These are phyloP conservation scores for Fusarium chlamydosporum DNA, from an alignment of 2,329 filamentous ascomycete genomes.

Conservation along the genomic window DNA sequence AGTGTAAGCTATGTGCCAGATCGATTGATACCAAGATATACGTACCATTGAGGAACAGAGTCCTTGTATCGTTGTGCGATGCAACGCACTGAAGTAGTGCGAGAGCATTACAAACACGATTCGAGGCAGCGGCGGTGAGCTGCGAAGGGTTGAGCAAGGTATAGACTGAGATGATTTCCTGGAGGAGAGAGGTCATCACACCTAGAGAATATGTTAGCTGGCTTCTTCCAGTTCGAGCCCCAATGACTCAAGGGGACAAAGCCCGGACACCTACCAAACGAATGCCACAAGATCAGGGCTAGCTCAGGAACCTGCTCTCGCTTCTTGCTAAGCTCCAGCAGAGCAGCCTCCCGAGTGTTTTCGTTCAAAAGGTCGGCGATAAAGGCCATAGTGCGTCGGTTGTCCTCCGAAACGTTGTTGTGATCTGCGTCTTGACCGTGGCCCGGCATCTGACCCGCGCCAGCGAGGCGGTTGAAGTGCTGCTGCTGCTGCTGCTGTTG, in stretches of 20 bases:
- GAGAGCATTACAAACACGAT: constrained; percentile 96
- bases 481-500: constrained; percentile 69
- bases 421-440: constrained; percentile 70
- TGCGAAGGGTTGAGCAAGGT: constrained; percentile 96
- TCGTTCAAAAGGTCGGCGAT: constrained; percentile 93
- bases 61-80: constrained; percentile 95
- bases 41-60: constrained; percentile 91
- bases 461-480: constrained; percentile 80
- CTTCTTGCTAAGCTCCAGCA: constrained; percentile 98
- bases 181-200: constrained; percentile 96
- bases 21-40: constrained; percentile 12
- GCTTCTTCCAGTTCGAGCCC: constrained; percentile 22
- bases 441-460: constrained; percentile 59
- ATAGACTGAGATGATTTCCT: constrained; percentile 99
- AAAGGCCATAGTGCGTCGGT: constrained; percentile 90
- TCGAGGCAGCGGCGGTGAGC: constrained; percentile 96
- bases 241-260: constrained; percentile 21
- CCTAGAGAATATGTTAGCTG: constrained; percentile 65
- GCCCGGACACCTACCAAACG: constrained; percentile 78
- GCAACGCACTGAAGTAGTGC: constrained; percentile 97
- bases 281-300: constrained; percentile 97
- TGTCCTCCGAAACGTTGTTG: constrained; percentile 87
- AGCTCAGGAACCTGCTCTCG: constrained; percentile 97
- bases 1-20: constrained; percentile 32
- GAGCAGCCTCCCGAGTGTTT: constrained; percentile 86